Evolutionary conservation across 345 rosid species (phyloP).

Genomic region (Gossypium bickii): DNA sequence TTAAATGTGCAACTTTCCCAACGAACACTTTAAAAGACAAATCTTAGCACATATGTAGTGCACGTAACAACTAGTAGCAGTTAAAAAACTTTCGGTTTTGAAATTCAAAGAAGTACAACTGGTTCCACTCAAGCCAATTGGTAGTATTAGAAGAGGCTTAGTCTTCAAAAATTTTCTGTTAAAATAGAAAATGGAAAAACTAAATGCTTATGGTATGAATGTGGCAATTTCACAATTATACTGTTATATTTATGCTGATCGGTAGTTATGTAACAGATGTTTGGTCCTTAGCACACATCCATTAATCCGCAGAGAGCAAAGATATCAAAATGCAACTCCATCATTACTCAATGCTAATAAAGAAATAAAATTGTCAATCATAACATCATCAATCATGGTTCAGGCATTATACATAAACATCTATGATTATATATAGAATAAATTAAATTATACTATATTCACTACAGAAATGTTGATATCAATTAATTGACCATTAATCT

Average conservation of each 20-base stretch:
- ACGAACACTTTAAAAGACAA: neutral
- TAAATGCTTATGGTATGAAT: neutral
- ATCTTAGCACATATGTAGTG: neutral
- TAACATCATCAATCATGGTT: neutral
- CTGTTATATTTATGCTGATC: neutral
- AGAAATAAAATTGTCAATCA: neutral
- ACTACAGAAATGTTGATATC: neutral
- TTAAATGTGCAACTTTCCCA: too few species aligned
- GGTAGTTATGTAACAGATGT: neutral
- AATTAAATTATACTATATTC: neutral
- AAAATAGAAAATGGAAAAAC: neutral
- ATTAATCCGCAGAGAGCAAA: neutral
- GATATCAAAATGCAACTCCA: neutral
- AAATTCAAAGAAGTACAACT: neutral
- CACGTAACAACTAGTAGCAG: neutral
- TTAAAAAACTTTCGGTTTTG: neutral
- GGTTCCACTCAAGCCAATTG: neutral
- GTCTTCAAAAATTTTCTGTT: neutral
- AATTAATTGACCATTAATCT: neutral
- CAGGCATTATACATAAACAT: neutral
- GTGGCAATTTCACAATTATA: neutral
- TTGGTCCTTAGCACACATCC: neutral
- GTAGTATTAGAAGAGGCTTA: neutral
- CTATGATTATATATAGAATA: neutral
- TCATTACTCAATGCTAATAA: neutral